phyloP scores from a whole-genome alignment of 2,329 filamentous ascomycete genomes.

The Cladosporium colombiae region DNA sequence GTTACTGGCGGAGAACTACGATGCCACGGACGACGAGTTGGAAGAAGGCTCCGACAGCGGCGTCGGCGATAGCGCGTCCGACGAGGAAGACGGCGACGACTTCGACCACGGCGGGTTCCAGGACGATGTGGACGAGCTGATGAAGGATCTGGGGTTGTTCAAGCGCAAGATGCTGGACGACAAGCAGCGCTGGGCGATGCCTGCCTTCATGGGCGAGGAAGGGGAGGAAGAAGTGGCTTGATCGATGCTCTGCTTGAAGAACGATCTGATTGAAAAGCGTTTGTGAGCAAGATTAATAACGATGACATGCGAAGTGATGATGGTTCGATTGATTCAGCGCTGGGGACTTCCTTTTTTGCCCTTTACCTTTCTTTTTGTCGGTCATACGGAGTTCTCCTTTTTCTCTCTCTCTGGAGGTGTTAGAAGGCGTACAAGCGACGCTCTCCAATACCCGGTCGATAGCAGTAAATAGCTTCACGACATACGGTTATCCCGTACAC shows the following conservation, averaged over 20 bases:
- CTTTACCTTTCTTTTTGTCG: not conserved
- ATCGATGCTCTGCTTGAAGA: not conserved
- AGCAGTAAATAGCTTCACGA: conserved; percentile 10
- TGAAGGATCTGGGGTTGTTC: conserved; percentile 78
- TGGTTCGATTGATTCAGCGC: not conserved
- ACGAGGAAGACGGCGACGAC: conserved; percentile 54
- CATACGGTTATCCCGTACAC: not conserved
- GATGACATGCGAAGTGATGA: not conserved
- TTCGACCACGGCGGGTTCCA: conserved; percentile 56
- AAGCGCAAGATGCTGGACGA: conserved; percentile 86
- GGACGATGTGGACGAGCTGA: conserved; percentile 78
- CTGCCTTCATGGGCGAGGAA: conserved; percentile 7
- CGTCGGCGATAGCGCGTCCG: conserved; percentile 47
- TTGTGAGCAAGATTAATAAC: not conserved
- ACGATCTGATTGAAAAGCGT: not conserved
- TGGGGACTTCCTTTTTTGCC: not conserved
- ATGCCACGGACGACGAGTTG: conserved; percentile 41
- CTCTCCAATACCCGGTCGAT: conserved; percentile 17
- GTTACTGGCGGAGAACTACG: conserved; percentile 37
- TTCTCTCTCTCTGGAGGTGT: not conserved
- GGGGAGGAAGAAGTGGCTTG: not conserved
- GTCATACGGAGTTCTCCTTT: not conserved
- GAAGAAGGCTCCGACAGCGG: conserved; percentile 64
- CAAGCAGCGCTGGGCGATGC: conserved; percentile 56
- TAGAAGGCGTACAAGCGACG: not conserved